Evolutionary conservation across 176 grass and related monocot species (phyloP), one percentile per base, ranked within the genome.

Genomic region (Ampelocalamus luodianensis): DNA sequence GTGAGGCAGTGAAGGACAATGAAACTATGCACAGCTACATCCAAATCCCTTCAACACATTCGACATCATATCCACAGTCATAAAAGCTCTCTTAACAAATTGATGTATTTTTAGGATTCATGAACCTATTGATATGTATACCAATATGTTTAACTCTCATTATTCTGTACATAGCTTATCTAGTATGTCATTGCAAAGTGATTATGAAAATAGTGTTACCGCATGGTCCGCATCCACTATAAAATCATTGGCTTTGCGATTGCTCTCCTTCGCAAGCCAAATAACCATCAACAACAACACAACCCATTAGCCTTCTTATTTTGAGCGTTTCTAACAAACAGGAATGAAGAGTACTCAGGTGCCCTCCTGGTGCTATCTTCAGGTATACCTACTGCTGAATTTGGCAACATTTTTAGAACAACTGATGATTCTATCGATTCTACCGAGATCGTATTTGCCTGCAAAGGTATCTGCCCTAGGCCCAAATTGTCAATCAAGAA

Each of bases 351-450:
- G 15, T 71, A 4, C 10, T 58, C 79, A 44, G 5, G 27, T 8
- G 75, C 68, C 60, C 59, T 89, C 48, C 20, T 89, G 39, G 38
- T 84, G 39, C 27, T 84, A n/a, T 84, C 38, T 29, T 79, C 68
- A 66, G 67, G 87, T 66, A 44, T 12, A 17, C 48, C 8, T 24
- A 16, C 23, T 6, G 59, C 10, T 4, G 23, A 61, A 61, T 43
- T 36, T 4, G 0, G 49, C 13, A 40, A 10, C 27, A 51, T 58
- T 13, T 77, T 2, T 42, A 53, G 27, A 73, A n/a, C 26, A 15
- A 4, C 34, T 10, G 4, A 67, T 0, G 20, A 53, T 5, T 17
- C 8, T 22, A 1, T 5, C 3, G 36, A 8, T 22, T 8, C 40
- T 42, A 42, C 5, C 40, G 40, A 8, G 5, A 42, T 68, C 82